phyloP scores from a whole-genome alignment of 805 yeast species.

The Grigorovia humatica region DNA sequence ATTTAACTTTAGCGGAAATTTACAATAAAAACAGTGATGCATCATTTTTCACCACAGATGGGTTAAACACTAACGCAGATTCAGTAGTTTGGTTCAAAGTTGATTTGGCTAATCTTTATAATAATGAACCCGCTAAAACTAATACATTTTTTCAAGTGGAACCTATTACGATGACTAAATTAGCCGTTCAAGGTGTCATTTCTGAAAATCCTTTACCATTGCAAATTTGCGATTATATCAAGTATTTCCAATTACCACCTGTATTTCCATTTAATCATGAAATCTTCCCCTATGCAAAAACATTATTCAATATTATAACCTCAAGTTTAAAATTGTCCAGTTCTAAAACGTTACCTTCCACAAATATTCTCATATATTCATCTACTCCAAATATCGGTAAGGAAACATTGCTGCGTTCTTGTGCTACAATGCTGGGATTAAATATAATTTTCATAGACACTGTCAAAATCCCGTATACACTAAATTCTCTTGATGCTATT shows the following conservation, averaged over 20 bases:
- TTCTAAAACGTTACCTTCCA: slow-evolving; percentile 34
- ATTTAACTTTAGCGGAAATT: slow-evolving; percentile 25
- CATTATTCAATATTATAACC: slow-evolving; percentile 42
- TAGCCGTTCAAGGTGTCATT: slow-evolving; percentile 51
- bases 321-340: slow-evolving; percentile 35
- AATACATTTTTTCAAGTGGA: slow-evolving; percentile 46
- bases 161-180: slow-evolving; percentile 49
- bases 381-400: slow-evolving; percentile 74
- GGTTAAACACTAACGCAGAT: slow-evolving; percentile 35
- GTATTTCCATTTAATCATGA: slow-evolving; percentile 28
- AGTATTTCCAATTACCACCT: slow-evolving; percentile 37
- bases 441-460: slow-evolving; percentile 64
- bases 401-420: slow-evolving; percentile 45
- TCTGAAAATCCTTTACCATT: slow-evolving; percentile 29
- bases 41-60: slow-evolving; percentile 12
- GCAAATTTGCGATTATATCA: slow-evolving; percentile 32
- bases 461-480: slow-evolving; percentile 32
- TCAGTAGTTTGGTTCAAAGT: slow-evolving; percentile 80
- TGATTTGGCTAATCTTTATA: slow-evolving; percentile 22
- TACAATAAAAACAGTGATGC: slow-evolving; percentile 1
- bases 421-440: slow-evolving; percentile 50
- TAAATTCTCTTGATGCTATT: slow-evolving; percentile 60
- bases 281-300: slow-evolving; percentile 39
- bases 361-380: slow-evolving; percentile 60
- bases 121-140: background rate